phyloP scores from a whole-genome alignment of 2,329 filamentous ascomycete genomes.

The Diaporthe citrichinensis region DNA sequence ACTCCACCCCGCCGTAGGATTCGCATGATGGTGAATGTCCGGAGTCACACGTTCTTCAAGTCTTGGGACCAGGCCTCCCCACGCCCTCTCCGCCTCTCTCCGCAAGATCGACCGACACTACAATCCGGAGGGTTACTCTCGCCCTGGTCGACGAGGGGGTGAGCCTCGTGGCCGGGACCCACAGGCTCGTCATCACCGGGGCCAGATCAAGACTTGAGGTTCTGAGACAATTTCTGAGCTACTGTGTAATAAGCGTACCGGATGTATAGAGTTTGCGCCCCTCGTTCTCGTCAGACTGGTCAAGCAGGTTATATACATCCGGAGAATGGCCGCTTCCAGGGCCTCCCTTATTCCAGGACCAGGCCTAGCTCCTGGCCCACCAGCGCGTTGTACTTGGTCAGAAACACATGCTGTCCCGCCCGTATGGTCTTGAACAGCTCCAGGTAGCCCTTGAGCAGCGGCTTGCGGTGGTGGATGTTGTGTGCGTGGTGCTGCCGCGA shows the following conservation, averaged over 20 bases:
- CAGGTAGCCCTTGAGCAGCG: conserved; percentile 29
- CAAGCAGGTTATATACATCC: conserved; percentile 21
- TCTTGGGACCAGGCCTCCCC: conserved; percentile 27
- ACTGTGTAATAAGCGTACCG: conserved; percentile 1
- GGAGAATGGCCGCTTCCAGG: conserved; percentile 27
- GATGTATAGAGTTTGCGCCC: conserved; percentile 7
- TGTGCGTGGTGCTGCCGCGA: neutral
- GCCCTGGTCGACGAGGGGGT: conserved; percentile 26
- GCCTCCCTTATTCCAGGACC: conserved; percentile 16
- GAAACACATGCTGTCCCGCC: conserved; percentile 31
- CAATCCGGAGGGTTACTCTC: conserved; percentile 25
- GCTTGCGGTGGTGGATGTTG: conserved; percentile 29
- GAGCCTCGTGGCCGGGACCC: conserved; percentile 20
- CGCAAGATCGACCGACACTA: conserved; percentile 22
- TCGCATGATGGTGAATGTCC: conserved; percentile 15
- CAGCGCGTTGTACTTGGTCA: conserved; percentile 35
- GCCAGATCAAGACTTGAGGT: conserved; percentile 13
- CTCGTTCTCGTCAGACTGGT: neutral
- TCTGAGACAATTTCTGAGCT: conserved; percentile 3
- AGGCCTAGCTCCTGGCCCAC: conserved; percentile 34
- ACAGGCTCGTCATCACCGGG: conserved; percentile 17
- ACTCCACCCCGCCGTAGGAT: conserved; percentile 25
- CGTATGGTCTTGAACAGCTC: conserved; percentile 36
- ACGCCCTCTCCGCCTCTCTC: conserved; percentile 32
- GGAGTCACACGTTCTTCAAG: conserved; percentile 20